Evolutionary conservation across 129 eudicot species (phyloP), one percentile per base, ranked within the genome.

Genomic region (Rutidosis leptorrhynchoides): DNA sequence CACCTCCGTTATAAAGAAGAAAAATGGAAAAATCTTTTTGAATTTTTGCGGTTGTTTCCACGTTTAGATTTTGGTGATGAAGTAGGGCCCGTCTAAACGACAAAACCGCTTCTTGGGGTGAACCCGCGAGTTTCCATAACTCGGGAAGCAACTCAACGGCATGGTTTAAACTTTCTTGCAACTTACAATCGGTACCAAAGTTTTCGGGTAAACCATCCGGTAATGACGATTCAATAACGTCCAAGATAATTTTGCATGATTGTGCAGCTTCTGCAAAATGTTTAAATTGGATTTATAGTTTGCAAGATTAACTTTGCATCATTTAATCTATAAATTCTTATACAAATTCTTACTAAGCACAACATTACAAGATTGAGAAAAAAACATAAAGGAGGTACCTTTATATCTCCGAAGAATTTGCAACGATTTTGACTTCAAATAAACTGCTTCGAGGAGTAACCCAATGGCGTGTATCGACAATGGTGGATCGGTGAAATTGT

Each of bases 61-160:
- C 62, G 62, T 79, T 88, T 42, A 89, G 91, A 64, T 76, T 86
- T 91, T 95, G 86, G 10, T 72, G 84, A 84, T 82, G 84, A 28
- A 88, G 88, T 71, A 93, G 84, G 73, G 99, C 95, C 20, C 89
- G 80, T 6, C 98, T 83, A 65, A 82, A 93, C 2, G 99, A 78
- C 68, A 86, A 72, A 19, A 89, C 85, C 5, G 96, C 87, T 66
- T 93, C 95, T 42, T 69, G 70, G 17, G 99, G 84, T 60, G 84
- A 84, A 48, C 83, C 88, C 58, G 84, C 90, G n/a, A 86, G 87
- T 83, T 83, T 89, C 96, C 99, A 93, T 68, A 93, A 62, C 78
- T 86, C 92, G 16, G 99, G 99, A 74, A 88, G 95, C 68, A 93
- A 68, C 83, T 93, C 99, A 17, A 93, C 85, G 11, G 95, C 83